Percentiles rank a stretch among this genome's conserved stretches.
Conservation (phyloP, 148 eudicot species). For the Amaranthus cruentus region DNA sequence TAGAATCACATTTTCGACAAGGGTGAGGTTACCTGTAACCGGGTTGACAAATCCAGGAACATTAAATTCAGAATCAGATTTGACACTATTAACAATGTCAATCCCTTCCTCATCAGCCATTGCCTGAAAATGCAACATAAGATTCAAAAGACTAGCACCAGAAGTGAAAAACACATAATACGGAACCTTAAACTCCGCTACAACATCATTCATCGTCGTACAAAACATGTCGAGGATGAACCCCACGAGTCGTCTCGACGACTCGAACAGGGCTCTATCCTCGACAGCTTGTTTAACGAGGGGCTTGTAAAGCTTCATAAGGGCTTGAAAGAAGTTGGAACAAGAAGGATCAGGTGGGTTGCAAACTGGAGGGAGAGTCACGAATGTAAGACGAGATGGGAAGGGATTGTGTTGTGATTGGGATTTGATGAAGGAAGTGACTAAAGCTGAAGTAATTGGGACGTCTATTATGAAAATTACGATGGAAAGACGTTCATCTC, state of each 20-base stretch:
- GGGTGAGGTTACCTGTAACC: neutral
- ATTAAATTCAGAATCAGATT: conserved; percentile 1
- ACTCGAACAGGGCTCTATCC: neutral
- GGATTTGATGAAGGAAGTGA: conserved; percentile 17
- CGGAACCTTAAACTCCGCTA: conserved; percentile 25
- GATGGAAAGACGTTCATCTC: conserved; percentile 28
- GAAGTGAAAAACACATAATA: conserved; percentile 34
- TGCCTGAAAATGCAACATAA: conserved; percentile 24
- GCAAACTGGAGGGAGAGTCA: conserved; percentile 16
- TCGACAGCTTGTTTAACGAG: conserved; percentile 11
- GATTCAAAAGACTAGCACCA: conserved; percentile 16
- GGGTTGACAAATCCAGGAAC: conserved; percentile 31
- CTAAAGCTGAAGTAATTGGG: neutral
- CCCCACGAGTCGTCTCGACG: conserved; percentile 13
- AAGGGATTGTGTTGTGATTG: conserved; percentile 18
- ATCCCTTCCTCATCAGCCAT: conserved; percentile 5
- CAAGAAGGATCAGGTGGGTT: neutral
- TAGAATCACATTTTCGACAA: too few relatives aligned
- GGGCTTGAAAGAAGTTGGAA: neutral
- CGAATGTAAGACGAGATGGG: conserved; percentile 9
- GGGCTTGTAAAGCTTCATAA: conserved; percentile 17
- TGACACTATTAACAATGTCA: conserved; percentile 11
- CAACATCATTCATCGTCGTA: neutral
- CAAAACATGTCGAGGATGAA: conserved; percentile 10
- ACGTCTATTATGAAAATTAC: conserved; percentile 36